Evolutionary conservation across 2,329 filamentous ascomycete genomes (phyloP).

Genomic region (Thelonectria rubi): DNA sequence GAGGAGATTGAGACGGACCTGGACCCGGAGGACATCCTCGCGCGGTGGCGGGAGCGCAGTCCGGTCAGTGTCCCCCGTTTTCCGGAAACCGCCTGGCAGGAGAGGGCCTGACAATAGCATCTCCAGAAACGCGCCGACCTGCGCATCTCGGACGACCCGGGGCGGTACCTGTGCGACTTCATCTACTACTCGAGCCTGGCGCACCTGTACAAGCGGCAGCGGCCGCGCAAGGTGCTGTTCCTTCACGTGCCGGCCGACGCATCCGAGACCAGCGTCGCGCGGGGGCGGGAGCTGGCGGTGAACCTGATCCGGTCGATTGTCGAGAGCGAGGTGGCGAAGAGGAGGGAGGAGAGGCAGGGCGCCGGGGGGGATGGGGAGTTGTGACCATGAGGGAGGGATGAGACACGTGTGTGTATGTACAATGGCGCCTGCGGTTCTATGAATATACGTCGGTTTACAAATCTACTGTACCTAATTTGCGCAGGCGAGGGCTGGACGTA

Average conservation of each 20-base stretch:
- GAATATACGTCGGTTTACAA: no score
- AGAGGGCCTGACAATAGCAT: slow-evolving; percentile 18
- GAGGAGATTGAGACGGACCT: slow-evolving; percentile 65
- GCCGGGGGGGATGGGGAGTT: slow-evolving; percentile 5
- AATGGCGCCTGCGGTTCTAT: no score
- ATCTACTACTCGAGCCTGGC: slow-evolving; percentile 77
- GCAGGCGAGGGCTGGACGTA: neutral
- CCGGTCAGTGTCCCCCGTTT: slow-evolving; percentile 52
- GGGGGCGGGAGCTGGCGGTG: slow-evolving; percentile 61
- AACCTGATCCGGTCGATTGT: slow-evolving; percentile 66
- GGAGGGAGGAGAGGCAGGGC: slow-evolving; percentile 25
- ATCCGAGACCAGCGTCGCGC: slow-evolving; percentile 57
- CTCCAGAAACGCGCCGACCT: slow-evolving; percentile 55
- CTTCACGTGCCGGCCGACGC: slow-evolving; percentile 75
- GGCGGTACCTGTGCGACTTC: slow-evolving; percentile 80
- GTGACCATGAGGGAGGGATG: neutral
- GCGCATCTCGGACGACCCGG: slow-evolving; percentile 74
- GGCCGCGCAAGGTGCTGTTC: slow-evolving; percentile 68
- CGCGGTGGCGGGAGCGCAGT: slow-evolving; percentile 62
- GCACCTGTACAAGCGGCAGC: slow-evolving; percentile 58
- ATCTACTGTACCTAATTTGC: slow-evolving; percentile 13
- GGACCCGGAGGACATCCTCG: slow-evolving; percentile 65
- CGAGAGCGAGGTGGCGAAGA: slow-evolving; percentile 55
- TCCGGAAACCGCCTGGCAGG: neutral
- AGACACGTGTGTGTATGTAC: no score